These are phyloP conservation scores for Leccinum fuscescens DNA, from an alignment of 1,284 basidiomycete genomes.

Conservation along the genomic window DNA sequence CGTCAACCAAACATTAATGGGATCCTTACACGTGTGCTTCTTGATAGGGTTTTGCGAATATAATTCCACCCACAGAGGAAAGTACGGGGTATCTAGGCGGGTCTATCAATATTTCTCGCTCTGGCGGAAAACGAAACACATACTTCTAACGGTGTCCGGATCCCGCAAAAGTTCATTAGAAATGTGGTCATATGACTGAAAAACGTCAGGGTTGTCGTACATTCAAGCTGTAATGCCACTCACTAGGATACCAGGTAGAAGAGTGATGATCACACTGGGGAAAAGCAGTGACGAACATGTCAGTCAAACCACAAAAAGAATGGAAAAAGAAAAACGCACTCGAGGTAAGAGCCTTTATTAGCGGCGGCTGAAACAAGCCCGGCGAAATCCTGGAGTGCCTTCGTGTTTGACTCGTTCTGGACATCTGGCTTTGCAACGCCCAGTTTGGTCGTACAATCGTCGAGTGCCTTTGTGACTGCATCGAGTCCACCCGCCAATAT, in stretches of 20 bases:
- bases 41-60: background rate
- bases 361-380: background rate
- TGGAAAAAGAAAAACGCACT: constrained; percentile 5
- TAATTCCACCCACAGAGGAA: background rate
- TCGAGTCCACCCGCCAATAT: background rate
- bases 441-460: constrained; percentile 1
- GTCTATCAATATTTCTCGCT: background rate
- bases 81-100: constrained; percentile 9
- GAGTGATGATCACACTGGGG: constrained; percentile 9
- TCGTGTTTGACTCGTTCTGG: background rate
- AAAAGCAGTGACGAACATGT: background rate
- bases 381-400: constrained; percentile 1
- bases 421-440: constrained; percentile 6
- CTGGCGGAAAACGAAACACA: background rate
- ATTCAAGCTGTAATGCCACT: background rate
- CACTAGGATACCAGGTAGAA: constrained; percentile 14
- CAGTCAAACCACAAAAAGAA: background rate
- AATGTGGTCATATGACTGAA: constrained; percentile 12
- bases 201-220: background rate
- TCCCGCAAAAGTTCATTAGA: constrained; percentile 2
- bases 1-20: background rate
- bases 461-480: background rate
- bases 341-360: constrained; percentile 7
- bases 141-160: constrained; percentile 10
- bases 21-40: constrained; percentile 2